Percentiles rank a stretch among this genome's conserved stretches.
Evolutionary conservation across 495 filamentous ascomycete species (phyloP).

Genomic region (Coniosporium apollinis): DNA sequence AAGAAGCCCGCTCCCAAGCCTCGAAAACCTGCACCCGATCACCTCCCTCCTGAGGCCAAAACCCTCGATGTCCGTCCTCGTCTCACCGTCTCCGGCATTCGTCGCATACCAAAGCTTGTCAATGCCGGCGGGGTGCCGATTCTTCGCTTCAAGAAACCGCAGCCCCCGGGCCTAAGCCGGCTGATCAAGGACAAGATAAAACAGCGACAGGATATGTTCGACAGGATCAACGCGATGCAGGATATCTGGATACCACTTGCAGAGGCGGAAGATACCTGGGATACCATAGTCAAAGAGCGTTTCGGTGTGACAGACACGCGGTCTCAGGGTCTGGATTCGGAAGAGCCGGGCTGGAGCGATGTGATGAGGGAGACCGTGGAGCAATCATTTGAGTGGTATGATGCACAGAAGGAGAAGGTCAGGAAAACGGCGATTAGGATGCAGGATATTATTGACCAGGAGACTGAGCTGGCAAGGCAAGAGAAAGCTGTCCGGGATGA

Average conservation of each 20-base stretch:
- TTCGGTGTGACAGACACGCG: conserved; percentile 1
- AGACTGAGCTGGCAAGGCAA: conserved; percentile 26
- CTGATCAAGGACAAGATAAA: conserved; percentile 36
- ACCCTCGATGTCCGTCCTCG: conserved; percentile 21
- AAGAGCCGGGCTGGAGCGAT: conserved; percentile 9
- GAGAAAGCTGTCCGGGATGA: conserved; percentile 17
- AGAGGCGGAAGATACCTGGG: conserved; percentile 42
- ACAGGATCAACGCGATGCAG: conserved; percentile 16
- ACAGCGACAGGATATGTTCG: conserved; percentile 24
- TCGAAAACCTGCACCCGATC: background rate
- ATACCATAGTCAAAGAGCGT: conserved; percentile 21
- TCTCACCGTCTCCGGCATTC: conserved; percentile 32
- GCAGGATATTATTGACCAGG: conserved; percentile 30
- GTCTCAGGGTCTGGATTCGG: too few relatives aligned
- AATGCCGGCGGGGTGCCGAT: conserved; percentile 47
- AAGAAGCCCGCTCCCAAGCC: background rate
- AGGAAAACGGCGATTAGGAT: conserved; percentile 27
- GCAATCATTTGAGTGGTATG: conserved; percentile 4
- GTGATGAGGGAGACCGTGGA: conserved; percentile 8
- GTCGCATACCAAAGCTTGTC: conserved; percentile 44
- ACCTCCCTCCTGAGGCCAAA: conserved; percentile 25
- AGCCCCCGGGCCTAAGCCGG: conserved; percentile 37
- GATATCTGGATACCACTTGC: conserved; percentile 28
- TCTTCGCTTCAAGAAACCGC: conserved; percentile 53
- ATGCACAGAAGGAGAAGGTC: conserved; percentile 16